These are phyloP conservation scores for Boletus reticuloceps DNA, from an alignment of 768 basidiomycete genomes.

Conservation along the genomic window DNA sequence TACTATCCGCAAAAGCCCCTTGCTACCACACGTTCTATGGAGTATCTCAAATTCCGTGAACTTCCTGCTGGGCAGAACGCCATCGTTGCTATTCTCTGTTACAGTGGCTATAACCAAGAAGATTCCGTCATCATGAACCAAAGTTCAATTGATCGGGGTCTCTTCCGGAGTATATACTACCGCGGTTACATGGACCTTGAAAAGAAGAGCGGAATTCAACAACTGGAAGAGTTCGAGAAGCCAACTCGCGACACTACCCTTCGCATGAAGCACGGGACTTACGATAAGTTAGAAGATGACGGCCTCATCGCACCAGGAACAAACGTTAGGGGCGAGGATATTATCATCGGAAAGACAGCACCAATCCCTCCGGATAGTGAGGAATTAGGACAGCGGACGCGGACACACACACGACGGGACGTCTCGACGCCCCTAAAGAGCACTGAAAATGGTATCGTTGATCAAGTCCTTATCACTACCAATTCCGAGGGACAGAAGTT, in stretches of 20 bases:
- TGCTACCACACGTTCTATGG: conserved; percentile 98
- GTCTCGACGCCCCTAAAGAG: conserved; percentile 97
- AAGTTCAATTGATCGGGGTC: conserved; percentile 94
- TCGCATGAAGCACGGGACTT: conserved; percentile 96
- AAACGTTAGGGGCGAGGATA: conserved; percentile 93
- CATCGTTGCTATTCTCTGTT: conserved; percentile 96
- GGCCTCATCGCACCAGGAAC: conserved; percentile 96
- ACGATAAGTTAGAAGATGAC: conserved; percentile 97
- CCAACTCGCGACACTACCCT: conserved; percentile 90
- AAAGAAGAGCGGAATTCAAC: conserved; percentile 91
- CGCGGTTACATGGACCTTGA: conserved; percentile 98
- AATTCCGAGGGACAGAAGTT: conserved; percentile 97
- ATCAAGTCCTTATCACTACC: conserved; percentile 95
- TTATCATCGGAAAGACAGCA: conserved; percentile 98
- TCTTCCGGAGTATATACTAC: conserved; percentile 99
- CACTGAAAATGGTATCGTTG: conserved; percentile 96
- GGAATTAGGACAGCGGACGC: conserved; percentile 94
- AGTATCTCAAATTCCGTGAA: conserved; percentile 98
- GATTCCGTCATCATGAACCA: conserved; percentile 99
- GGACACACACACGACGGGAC: conserved; percentile 89
- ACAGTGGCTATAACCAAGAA: conserved; percentile 99
- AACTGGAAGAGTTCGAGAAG: conserved; percentile 95
- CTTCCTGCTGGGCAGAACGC: conserved; percentile 99
- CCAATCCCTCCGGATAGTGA: conserved; percentile 96
- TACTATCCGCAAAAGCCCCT: conserved; percentile 99